Evolutionary conservation across 2,329 filamentous ascomycete species (phyloP), one percentile per base, ranked within the genome.

Genomic region (Colletotrichum sp.): DNA sequence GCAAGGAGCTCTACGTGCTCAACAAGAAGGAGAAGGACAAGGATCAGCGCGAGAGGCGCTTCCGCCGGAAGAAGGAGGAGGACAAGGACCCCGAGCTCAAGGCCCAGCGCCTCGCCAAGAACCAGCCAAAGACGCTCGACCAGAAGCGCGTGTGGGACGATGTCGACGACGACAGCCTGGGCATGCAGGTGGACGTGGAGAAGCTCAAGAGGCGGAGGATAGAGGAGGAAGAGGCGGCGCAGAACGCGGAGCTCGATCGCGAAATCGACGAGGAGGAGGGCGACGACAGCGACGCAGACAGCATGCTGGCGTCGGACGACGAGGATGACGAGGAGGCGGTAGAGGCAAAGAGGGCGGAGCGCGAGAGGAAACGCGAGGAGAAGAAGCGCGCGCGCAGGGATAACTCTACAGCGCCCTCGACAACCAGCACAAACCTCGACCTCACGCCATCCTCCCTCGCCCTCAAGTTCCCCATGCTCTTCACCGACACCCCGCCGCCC

Each of bases 71-170:
- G 86, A 95, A 94, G 85, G 94, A 96, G 82, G 97, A 99, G 85
- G 91, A 93, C 78, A 94, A 94, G 84, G 92, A 98, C 81, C 96
- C 96, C 3, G 90, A 92, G 75, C 85, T 98, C 75, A 92, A 92
- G 79, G 92, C 92, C 77, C 91, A 94, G 78, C 92, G 97, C 80
- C 88, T 96, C 76, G 92, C 92, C 76, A 92, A 91, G 79, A 98
- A 98, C 86, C 90, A 96, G 59, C 94, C 97, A 1, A 84, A 92
- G 71, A 98, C 95, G 1, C 90, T 98, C 74, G 96, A 98, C 80
- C 92, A 93, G 80, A 98, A 98, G 88, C 92, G 97, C 83, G 92
- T 95, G 36, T 99, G 95, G 95, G 96, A 98, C 80, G 93, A 96
- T 68, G 91, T 91, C 66, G 93, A 93, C 64, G 84, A 89, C 65